Base-by-base conservation (phyloP, 306 rosid species). In the Ziziphus jujuba region DNA sequence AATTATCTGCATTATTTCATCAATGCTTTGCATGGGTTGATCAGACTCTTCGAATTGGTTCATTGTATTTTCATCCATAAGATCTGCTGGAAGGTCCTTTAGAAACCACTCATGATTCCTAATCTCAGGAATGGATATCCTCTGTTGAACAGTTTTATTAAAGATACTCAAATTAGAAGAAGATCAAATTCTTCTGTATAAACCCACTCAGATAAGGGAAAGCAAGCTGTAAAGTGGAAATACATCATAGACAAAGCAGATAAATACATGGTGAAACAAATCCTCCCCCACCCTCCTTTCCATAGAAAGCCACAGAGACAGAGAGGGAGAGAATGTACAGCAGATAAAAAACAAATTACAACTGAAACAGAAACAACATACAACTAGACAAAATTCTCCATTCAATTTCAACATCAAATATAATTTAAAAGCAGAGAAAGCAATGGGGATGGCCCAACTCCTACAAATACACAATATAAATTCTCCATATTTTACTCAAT, bases 1-100 rank as follows among this genome's bases (percentile, higher is more conserved):
- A 16, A 90, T 90, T 65, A 90, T 93, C 86, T 86, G 89, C 97
- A 90, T 93, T 66, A 93, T 93, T 76, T 90, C 97, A 51, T 93
- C 91, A 16, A 51, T 34, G 75, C 91, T 88, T 71, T 93, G 98
- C 82, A 72, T 80, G 28, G 98, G 95, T 77, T 90, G 93, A 84
- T 88, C 98, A 6, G 93, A 82, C 86, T 88, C 97, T 58, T 86
- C 96, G 67, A 79, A 87, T 72, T 84, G 86, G 66, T 74, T 80
- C 61, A 44, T 62, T 15, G 77, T 65, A 24, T 66, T 88, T 40
- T 83, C 97, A 53, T 84, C 91, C 77, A 78, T 72, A 19, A 90
- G 95, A 82, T 90, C 98, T 61, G 87, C 77, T 5, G 98, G 98
- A 66, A 90, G 95, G 79, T 93, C 90, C 85, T 76, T 87, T 47